Evolutionary conservation across 306 rosid species (phyloP).

Genomic region (Sechiopsis laciniata): DNA sequence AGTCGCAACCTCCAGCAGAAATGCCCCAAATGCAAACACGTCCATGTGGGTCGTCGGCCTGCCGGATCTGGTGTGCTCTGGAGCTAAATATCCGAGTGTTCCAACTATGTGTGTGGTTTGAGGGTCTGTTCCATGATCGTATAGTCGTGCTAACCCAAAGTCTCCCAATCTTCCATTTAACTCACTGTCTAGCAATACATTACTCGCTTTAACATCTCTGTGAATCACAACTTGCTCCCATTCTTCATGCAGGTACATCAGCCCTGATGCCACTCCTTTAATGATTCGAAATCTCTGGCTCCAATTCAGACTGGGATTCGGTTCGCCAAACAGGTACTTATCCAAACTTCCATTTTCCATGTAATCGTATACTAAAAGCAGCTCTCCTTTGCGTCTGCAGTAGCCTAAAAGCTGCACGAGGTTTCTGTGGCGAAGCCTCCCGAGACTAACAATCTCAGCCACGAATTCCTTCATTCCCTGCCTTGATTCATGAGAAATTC

Average conservation of each 20-base stretch:
- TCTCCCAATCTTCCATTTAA: slow-evolving; percentile 20
- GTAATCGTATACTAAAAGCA: slow-evolving; percentile 30
- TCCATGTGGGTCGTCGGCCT: slow-evolving; percentile 28
- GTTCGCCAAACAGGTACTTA: slow-evolving; percentile 24
- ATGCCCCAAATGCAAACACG: slow-evolving; percentile 35
- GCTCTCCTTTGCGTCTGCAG: slow-evolving; percentile 30
- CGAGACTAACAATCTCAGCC: slow-evolving; percentile 33
- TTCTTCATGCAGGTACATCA: slow-evolving; percentile 31
- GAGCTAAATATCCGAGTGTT: slow-evolving; percentile 36
- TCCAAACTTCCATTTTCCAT: slow-evolving; percentile 43
- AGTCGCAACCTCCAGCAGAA: slow-evolving; percentile 31
- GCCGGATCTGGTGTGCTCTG: slow-evolving; percentile 30
- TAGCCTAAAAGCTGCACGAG: slow-evolving; percentile 31
- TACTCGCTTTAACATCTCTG: slow-evolving; percentile 18
- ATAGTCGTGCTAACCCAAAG: slow-evolving; percentile 25
- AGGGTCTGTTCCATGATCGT: slow-evolving; percentile 33
- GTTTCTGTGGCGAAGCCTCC: slow-evolving; percentile 32
- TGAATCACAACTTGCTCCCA: slow-evolving; percentile 19
- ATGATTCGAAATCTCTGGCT: slow-evolving; percentile 29
- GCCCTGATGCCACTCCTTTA: slow-evolving; percentile 31
- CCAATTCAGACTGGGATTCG: slow-evolving; percentile 25
- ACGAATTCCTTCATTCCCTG: slow-evolving; percentile 39
- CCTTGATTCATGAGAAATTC: slow-evolving; percentile 30
- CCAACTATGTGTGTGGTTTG: slow-evolving; percentile 31
- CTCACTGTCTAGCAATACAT: slow-evolving; percentile 14